Conservation (phyloP, 1,284 basidiomycete genomes). For the Thecaphora frezii region DNA sequence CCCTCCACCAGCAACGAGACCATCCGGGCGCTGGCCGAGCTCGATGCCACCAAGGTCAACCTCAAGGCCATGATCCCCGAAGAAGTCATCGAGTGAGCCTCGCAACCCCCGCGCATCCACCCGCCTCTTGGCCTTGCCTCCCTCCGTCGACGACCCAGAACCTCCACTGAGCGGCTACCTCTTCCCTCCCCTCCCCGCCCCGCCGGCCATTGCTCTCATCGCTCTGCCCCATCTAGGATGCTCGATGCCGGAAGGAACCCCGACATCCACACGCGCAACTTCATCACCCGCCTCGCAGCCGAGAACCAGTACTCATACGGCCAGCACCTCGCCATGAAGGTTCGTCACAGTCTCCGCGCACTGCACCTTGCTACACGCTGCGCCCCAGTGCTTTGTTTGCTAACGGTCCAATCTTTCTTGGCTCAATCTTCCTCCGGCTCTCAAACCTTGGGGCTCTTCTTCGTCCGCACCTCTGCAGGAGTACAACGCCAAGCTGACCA, state of each 20-base stretch:
- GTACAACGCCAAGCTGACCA: constrained; percentile 17
- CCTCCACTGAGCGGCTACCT: background rate
- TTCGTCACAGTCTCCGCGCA: background rate
- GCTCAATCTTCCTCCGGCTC: too few relatives aligned
- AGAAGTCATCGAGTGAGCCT: constrained; percentile 45
- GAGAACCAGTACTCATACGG: constrained; percentile 57
- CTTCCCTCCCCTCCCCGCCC: too few relatives aligned
- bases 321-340: constrained; percentile 31
- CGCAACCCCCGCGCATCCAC: background rate
- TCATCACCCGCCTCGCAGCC: constrained; percentile 47
- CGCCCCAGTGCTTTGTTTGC: too few relatives aligned
- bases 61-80: constrained; percentile 42
- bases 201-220: too few relatives aligned
- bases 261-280: constrained; percentile 52
- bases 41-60: constrained; percentile 40
- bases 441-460: background rate
- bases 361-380: background rate
- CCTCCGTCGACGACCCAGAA: too few relatives aligned
- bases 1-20: constrained; percentile 34
- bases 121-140: background rate
- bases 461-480: background rate
- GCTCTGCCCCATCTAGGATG: constrained; percentile 13
- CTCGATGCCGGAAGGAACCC: constrained; percentile 55
- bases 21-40: constrained; percentile 39
- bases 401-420: too few relatives aligned